These are phyloP conservation scores for Zygosaccharomyces bailii DNA, from an alignment of 805 yeast species.

Conservation along the genomic window DNA sequence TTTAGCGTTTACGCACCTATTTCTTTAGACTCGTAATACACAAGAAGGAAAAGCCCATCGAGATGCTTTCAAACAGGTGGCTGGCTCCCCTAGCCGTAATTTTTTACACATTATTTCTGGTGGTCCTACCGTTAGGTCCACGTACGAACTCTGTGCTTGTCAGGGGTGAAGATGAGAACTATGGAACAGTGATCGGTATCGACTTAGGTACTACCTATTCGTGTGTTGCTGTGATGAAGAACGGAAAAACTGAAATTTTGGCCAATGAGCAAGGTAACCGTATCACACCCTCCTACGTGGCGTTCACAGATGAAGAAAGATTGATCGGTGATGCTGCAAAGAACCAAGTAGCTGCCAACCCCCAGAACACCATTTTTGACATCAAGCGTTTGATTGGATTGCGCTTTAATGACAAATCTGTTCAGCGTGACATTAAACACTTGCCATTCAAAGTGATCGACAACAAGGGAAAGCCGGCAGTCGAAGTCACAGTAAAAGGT, in stretches of 20 bases:
- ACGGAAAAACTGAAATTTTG: slow-evolving; percentile 85
- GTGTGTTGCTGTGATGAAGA: slow-evolving; percentile 86
- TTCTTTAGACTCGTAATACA: not conserved
- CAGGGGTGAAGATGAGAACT: slow-evolving; percentile 43
- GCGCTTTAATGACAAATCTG: slow-evolving; percentile 70
- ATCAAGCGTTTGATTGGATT: slow-evolving; percentile 89
- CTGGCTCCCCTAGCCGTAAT: slow-evolving; percentile 45
- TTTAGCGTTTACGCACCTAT: too few relatives aligned
- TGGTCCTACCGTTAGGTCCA: slow-evolving; percentile 31
- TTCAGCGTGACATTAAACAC: slow-evolving; percentile 78
- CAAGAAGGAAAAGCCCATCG: not conserved
- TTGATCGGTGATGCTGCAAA: slow-evolving; percentile 95
- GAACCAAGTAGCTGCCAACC: slow-evolving; percentile 90
- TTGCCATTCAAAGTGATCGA: slow-evolving; percentile 71
- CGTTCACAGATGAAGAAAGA: slow-evolving; percentile 88
- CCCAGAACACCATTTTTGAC: slow-evolving; percentile 81
- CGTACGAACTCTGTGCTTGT: slow-evolving; percentile 33
- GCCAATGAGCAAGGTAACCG: slow-evolving; percentile 98
- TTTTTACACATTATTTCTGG: slow-evolving; percentile 31
- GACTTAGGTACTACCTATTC: slow-evolving; percentile 98
- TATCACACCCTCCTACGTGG: slow-evolving; percentile 93
- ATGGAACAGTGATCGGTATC: slow-evolving; percentile 80
- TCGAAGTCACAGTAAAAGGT: slow-evolving; percentile 69
- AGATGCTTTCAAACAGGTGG: slow-evolving; percentile 35
- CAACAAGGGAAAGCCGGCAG: slow-evolving; percentile 77